phyloP scores from a whole-genome alignment of 176 grass and related monocot genomes.

The Oryza glaberrima region DNA sequence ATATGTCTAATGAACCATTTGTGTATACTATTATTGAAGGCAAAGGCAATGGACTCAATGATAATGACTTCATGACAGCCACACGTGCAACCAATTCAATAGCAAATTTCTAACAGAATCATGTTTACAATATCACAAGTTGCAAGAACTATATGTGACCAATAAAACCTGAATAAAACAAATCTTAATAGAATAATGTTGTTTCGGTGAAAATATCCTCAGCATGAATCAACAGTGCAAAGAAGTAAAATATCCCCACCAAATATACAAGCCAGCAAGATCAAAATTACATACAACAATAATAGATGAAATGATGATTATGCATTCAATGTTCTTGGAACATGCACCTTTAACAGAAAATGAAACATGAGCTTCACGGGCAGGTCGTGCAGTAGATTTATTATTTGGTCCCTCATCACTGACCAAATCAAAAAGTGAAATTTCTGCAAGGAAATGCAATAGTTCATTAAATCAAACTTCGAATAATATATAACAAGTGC shows the following conservation, averaged over 20 bases:
- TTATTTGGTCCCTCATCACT: constrained; percentile 54
- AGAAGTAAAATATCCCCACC: not conserved
- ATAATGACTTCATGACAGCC: constrained; percentile 13
- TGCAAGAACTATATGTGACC: constrained; percentile 1
- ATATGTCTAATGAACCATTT: constrained; percentile 19
- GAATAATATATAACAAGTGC: constrained; percentile 23
- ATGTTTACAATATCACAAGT: constrained; percentile 15
- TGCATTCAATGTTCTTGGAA: constrained; percentile 27
- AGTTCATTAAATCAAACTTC: constrained; percentile 17
- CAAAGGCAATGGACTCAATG: constrained; percentile 18
- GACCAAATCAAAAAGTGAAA: constrained; percentile 66
- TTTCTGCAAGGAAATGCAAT: constrained; percentile 51
- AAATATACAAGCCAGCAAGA: not conserved
- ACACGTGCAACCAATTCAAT: constrained; percentile 12
- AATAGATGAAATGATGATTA: constrained; percentile 15
- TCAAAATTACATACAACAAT: constrained; percentile 20
- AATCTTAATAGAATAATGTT: constrained; percentile 4
- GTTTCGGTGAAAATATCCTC: constrained; percentile 13
- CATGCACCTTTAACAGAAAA: constrained; percentile 73
- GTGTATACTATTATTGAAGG: constrained; percentile 10
- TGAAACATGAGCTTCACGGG: constrained; percentile 66
- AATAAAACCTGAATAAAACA: constrained; percentile 19
- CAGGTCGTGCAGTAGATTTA: constrained; percentile 36
- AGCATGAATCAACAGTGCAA: not conserved
- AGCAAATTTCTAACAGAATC: constrained; percentile 27